phyloP scores from a whole-genome alignment of 2,329 filamentous ascomycete species.

The Conoideocrella luteorostrata region DNA sequence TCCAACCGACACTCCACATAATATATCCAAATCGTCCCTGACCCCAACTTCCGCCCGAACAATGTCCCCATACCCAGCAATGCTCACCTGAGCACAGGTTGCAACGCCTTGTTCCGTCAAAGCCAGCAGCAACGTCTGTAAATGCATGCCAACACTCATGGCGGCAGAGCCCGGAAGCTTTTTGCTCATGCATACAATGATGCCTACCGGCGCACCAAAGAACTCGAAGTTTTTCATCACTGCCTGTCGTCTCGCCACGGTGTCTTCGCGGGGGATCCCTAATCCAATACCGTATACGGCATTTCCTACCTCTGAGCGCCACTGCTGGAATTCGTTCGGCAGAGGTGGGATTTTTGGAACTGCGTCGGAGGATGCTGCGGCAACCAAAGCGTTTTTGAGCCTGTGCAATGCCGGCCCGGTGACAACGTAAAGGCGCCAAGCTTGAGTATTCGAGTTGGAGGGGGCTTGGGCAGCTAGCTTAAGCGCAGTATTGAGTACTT shows the following conservation, averaged over 20 bases:
- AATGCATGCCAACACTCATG: conserved; percentile 12
- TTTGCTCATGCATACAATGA: conserved; percentile 11
- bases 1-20: conserved; percentile 6
- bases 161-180: conserved; percentile 2
- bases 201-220: conserved; percentile 13
- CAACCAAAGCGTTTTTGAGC: not conserved
- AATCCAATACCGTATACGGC: conserved; percentile 10
- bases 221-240: conserved; percentile 13
- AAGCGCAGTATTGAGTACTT: conserved; percentile 1
- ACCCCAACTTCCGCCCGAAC: conserved; percentile 2
- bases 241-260: conserved; percentile 5
- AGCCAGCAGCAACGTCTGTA: conserved; percentile 13
- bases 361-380: not conserved
- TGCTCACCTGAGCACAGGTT: conserved; percentile 4
- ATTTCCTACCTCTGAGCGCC: conserved; percentile 12
- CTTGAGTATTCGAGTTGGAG: conserved; percentile 8
- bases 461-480: conserved; percentile 5
- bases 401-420: conserved; percentile 2
- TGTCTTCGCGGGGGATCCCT: conserved; percentile 12
- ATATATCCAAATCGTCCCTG: conserved; percentile 1
- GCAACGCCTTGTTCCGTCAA: conserved; percentile 9
- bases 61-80: conserved; percentile 4
- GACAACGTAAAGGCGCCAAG: conserved; percentile 6
- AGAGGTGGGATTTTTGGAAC: not conserved
- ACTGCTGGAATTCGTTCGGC: conserved; percentile 9